Evolutionary conservation across 2,329 filamentous ascomycete species (phyloP), one percentile per base, ranked within the genome.

Genomic region (Verticillium albo-atrum): DNA sequence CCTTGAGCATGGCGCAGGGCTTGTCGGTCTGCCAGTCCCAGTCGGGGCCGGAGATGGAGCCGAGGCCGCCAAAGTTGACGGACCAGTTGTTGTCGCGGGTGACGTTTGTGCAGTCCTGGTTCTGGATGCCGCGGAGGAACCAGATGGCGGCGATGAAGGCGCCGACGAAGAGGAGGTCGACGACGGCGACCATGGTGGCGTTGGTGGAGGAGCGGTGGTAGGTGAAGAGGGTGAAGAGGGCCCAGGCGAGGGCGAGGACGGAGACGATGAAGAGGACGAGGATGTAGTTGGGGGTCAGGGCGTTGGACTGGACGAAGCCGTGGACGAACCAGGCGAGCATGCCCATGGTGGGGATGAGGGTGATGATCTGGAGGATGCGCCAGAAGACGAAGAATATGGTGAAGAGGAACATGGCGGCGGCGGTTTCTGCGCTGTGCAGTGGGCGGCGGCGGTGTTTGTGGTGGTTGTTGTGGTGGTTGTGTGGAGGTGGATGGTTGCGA

Each of bases 1-100:
- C 89, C 83, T 97, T 98, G 70, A 97, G 85, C 91, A 97, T 95
- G 55, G 89, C 85, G 76, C 94, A 98, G 5, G 86, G 85, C 81
- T 94, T 94, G 74, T 91, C 82, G 37, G 87, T 74, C 57, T 82
- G 74, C 47, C 87, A 70, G 50, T 80, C 73, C 60, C 85, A 81
- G 56, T 75, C 75, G 54, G 79, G 79, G 35, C 82, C 72, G 30
- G 75, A 77, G 51, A 84, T 84, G 63, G 75, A 79, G 30, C 85
- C 82, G 62, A 91, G 84, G 14, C 82, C 77, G 14, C 89, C 89
- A 51, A 92, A 79, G 55, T 81, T 79, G 57, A 84, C 71, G 66
- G 82, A 82, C 72, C 86, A 86, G 25, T 75, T 68, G 54, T 77
- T 75, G 56, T 75, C 77, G 3, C 69, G 68, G 12, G 70, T 69